Evolutionary conservation across 2,329 filamentous ascomycete species (phyloP).

Genomic region (Botrytis byssoidea): DNA sequence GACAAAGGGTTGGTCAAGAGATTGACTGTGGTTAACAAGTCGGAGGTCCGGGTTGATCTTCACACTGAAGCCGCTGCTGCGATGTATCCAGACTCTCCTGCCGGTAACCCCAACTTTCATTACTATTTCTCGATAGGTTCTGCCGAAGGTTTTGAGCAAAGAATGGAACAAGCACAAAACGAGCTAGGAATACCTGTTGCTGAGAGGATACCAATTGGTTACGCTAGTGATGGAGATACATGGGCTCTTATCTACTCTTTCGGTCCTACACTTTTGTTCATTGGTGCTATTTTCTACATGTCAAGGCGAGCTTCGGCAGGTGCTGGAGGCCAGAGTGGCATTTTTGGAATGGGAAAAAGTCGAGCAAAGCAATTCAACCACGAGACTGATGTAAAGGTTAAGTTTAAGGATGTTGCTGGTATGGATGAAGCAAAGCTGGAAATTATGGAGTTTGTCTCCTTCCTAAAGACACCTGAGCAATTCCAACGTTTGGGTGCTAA

Average conservation of each 20-base stretch:
- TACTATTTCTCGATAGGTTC: conserved; percentile 97
- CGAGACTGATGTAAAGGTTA: conserved; percentile 93
- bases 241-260: conserved; percentile 50
- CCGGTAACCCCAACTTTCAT: conserved; percentile 66
- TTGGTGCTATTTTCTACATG: conserved; percentile 78
- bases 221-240: conserved; percentile 72
- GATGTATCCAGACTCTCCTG: conserved; percentile 74
- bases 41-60: conserved; percentile 75
- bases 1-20: conserved; percentile 96
- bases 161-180: conserved; percentile 81
- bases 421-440: conserved; percentile 98
- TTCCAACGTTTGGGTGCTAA: conserved; percentile 96
- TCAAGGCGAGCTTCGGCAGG: conserved; percentile 71
- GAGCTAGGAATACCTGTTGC: conserved; percentile 80
- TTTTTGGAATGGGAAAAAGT: conserved; percentile 96
- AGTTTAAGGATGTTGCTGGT: conserved; percentile 93
- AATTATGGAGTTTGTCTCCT: conserved; percentile 99
- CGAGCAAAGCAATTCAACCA: conserved; percentile 97
- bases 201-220: conserved; percentile 93
- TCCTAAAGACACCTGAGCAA: conserved; percentile 87
- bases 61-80: conserved; percentile 70
- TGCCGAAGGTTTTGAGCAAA: conserved; percentile 86
- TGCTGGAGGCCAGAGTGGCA: conserved; percentile 67
- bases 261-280: conserved; percentile 74
- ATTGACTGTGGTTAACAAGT: conserved; percentile 75